phyloP scores from a whole-genome alignment of 2,329 filamentous ascomycete species.

The Pestalotiopsis sp. region DNA sequence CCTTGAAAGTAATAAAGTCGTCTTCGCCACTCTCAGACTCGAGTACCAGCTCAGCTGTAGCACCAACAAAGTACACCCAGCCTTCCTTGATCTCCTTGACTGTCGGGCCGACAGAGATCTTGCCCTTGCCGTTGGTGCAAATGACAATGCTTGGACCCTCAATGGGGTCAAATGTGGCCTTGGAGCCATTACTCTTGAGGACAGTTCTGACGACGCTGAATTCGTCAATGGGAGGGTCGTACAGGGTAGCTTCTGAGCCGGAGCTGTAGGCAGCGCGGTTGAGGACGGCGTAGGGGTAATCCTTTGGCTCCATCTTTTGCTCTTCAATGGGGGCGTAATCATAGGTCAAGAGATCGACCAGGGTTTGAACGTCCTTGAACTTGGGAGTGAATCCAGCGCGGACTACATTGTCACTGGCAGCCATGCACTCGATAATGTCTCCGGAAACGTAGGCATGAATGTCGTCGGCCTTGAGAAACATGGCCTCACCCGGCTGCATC shows the following conservation, averaged over 20 bases:
- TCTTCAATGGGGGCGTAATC: constrained; percentile 91
- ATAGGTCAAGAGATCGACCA: constrained; percentile 93
- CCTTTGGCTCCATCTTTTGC: constrained; percentile 86
- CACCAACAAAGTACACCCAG: constrained; percentile 83
- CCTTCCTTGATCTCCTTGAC: constrained; percentile 74
- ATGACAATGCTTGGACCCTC: constrained; percentile 91
- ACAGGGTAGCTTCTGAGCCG: constrained; percentile 72
- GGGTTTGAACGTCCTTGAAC: constrained; percentile 91
- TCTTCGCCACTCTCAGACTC: constrained; percentile 68
- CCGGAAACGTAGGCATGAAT: constrained; percentile 94
- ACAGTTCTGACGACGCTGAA: constrained; percentile 87
- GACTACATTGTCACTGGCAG: constrained; percentile 97
- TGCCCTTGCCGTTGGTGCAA: constrained; percentile 82
- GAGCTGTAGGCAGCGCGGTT: constrained; percentile 83
- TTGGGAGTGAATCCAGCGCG: constrained; percentile 97
- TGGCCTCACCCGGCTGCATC: constrained; percentile 84
- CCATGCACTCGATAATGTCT: constrained; percentile 99
- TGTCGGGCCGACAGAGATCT: constrained; percentile 83
- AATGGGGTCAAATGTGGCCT: constrained; percentile 86
- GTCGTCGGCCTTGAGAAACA: constrained; percentile 95
- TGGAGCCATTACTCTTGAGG: constrained; percentile 71
- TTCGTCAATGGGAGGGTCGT: constrained; percentile 96
- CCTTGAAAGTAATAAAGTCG: constrained; percentile 86
- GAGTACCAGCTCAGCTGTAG: constrained; percentile 80
- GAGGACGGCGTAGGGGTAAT: constrained; percentile 84